Evolutionary conservation across 129 eudicot species (phyloP), one percentile per base, ranked within the genome.

Genomic region (Dittrichia graveolens): DNA sequence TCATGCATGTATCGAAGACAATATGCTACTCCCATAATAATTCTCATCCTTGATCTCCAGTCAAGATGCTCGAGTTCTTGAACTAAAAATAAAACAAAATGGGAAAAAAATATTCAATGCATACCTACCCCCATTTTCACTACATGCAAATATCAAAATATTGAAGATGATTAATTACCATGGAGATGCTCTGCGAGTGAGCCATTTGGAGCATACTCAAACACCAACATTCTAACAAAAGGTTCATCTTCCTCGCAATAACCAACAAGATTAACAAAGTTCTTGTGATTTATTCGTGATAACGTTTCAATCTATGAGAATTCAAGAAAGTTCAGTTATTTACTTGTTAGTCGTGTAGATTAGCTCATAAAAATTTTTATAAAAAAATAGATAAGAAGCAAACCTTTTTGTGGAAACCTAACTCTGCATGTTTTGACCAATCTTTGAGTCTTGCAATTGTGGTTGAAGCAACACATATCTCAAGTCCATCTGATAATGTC

Each of bases 201-300:
- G 56, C 98, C 98, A 37, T 81, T 80, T 40, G 92, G 89, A 52
- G 95, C 90, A 69, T 87, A 93, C 85, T 93, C 98, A 61, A 87
- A 89, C 37, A 87, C 98, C 95, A 93, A 87, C 95, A 93, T 87
- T 79, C 96, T 80, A 31, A 67, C 68, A 66, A 93, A 93, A 45
- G 96, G 96, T 59, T 87, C 87, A 45, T 89, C 71, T 81, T 93
- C 98, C 71, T 93, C 95, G 62, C 98, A 89, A 65, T 85, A 87
- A 4, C 98, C 96, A 68, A 93, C 77, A 35, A 93, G 96, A 60
- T 93, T 93, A 12, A 82, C 84, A 61, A 87, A 93, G 69, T 93
- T 93, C 85, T 93, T 93, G 95, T 93, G 98, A 74, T 93, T 93
- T 43, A 93, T 82, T 11, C 90, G 64, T 6, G 95, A 87, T 47